These are phyloP conservation scores for Thymus mandschuricus DNA, from an alignment of 257 asterid species.

Conservation along the genomic window DNA sequence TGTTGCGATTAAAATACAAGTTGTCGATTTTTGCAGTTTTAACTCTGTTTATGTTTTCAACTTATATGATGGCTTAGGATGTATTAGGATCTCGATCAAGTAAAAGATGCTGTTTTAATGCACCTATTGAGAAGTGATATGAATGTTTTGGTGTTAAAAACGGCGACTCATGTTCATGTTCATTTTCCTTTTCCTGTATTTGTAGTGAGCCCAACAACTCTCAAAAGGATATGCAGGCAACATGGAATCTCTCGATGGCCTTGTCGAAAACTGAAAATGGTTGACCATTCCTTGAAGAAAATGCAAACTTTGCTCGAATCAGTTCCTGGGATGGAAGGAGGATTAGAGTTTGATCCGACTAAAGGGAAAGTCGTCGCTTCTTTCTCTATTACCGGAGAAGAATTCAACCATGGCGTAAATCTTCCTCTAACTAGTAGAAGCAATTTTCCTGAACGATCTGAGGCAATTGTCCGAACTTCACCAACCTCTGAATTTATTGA, in stretches of 20 bases:
- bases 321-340: conserved; percentile 70
- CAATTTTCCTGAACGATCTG: background rate
- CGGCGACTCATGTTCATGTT: too few species aligned
- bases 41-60: too few species aligned
- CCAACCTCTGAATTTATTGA: conserved; percentile 18
- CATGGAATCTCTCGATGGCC: conserved; percentile 88
- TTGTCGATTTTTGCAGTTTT: too few species aligned
- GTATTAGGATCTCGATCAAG: too few species aligned
- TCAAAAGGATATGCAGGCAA: conserved; percentile 77
- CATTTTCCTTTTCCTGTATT: background rate
- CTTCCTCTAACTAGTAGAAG: conserved; percentile 21
- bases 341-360: conserved; percentile 54
- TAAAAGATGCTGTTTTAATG: too few species aligned
- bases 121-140: too few species aligned
- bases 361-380: background rate
- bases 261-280: conserved; percentile 77
- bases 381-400: conserved; percentile 24
- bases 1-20: too few species aligned
- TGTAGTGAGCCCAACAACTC: conserved; percentile 80
- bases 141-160: too few species aligned
- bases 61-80: too few species aligned
- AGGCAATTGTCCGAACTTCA: conserved; percentile 25
- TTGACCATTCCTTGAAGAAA: conserved; percentile 65
- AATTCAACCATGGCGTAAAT: conserved; percentile 30
- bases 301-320: conserved; percentile 59